Evolutionary conservation across 2,329 filamentous ascomycete species (phyloP).

Genomic region (Davidsoniella australis): DNA sequence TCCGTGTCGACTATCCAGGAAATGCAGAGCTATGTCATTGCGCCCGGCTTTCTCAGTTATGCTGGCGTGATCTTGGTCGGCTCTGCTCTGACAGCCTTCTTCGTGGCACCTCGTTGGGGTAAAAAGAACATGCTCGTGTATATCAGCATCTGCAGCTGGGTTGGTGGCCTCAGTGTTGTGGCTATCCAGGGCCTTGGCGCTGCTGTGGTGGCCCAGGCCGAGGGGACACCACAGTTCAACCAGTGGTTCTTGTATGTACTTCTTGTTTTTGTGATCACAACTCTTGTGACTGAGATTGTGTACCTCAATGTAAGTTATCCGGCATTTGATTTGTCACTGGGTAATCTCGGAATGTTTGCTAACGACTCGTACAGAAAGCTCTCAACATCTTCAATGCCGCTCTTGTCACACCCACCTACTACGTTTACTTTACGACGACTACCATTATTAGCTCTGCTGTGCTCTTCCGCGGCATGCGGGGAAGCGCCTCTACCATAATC

Average conservation of each 20-base stretch:
- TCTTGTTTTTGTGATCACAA: constrained; percentile 77
- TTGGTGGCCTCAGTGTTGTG: constrained; percentile 87
- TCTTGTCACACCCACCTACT: constrained; percentile 93
- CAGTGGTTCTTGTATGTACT: constrained; percentile 94
- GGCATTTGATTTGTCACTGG: neutral
- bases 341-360: neutral
- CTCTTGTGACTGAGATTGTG: constrained; percentile 82
- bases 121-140: constrained; percentile 98
- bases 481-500: constrained; percentile 59
- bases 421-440: constrained; percentile 92
- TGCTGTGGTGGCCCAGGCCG: constrained; percentile 73
- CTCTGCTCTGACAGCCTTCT: constrained; percentile 55
- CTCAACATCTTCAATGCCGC: constrained; percentile 94
- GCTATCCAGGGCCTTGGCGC: constrained; percentile 84
- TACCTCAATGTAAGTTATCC: constrained; percentile 71
- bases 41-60: constrained; percentile 74
- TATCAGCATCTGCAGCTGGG: constrained; percentile 85
- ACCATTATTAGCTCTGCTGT: constrained; percentile 90
- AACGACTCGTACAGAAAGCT: constrained; percentile 58
- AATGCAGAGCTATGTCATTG: constrained; percentile 75
- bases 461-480: constrained; percentile 86
- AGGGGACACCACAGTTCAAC: constrained; percentile 77
- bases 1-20: constrained; percentile 78
- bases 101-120: constrained; percentile 71
- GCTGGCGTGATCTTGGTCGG: constrained; percentile 67